Conservation (phyloP, 306 rosid species). For the Urtica urens region DNA sequence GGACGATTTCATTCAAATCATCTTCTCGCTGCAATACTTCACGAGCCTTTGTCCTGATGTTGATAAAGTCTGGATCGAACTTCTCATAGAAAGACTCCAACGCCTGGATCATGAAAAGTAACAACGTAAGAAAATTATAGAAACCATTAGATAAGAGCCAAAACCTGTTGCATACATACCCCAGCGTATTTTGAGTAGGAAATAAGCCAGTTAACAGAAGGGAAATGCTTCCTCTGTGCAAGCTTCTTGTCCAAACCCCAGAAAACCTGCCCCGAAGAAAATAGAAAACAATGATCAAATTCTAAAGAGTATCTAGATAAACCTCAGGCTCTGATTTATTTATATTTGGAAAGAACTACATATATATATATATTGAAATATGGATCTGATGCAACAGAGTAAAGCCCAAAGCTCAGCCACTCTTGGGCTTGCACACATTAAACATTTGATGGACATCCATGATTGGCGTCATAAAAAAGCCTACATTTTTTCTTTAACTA, state of each 20-base stretch:
- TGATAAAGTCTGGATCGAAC: slow-evolving; percentile 93
- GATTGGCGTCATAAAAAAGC: too few relatives aligned
- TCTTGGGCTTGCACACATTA: background rate
- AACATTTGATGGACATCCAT: too few relatives aligned
- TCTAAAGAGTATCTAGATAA: background rate
- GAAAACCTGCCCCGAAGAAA: slow-evolving; percentile 54
- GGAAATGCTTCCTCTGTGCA: slow-evolving; percentile 99
- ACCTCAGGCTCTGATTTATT: too few relatives aligned
- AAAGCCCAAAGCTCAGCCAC: background rate
- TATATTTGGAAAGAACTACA: background rate
- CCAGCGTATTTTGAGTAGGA: slow-evolving; percentile 90
- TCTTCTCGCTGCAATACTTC: slow-evolving; percentile 97
- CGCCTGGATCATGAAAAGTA: slow-evolving; percentile 49
- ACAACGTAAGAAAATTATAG: background rate
- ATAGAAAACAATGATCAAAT: background rate
- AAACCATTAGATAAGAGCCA: background rate
- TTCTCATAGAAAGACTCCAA: slow-evolving; percentile 88
- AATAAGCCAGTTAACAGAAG: slow-evolving; percentile 99
- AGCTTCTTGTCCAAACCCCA: slow-evolving; percentile 99
- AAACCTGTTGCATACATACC: slow-evolving; percentile 36
- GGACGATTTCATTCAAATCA: slow-evolving; percentile 97
- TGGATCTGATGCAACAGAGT: background rate
- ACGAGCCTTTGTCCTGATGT: slow-evolving; percentile 96
- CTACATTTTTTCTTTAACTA: too few relatives aligned
- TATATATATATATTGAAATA: background rate